A percentile compares a stretch with the other conserved stretches of the same genome.
These are phyloP conservation scores for Colletotrichum viniferum DNA, from an alignment of 2,329 filamentous ascomycete species.

Conservation along the genomic window DNA sequence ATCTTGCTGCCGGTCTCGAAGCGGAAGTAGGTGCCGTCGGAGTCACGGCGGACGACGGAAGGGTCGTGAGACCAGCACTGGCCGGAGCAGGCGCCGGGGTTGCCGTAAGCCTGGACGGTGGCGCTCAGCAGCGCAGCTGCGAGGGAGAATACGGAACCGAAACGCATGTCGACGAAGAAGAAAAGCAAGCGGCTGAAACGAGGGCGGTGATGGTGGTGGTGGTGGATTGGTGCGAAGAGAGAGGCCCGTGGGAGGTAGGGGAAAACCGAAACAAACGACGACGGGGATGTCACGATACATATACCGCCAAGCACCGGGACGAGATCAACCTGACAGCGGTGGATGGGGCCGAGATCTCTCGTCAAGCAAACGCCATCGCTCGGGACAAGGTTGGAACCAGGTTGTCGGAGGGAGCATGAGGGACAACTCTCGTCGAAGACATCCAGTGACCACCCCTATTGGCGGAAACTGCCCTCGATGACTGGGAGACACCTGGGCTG, in stretches of 20 bases:
- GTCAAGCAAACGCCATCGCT: neutral
- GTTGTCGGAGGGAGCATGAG: neutral
- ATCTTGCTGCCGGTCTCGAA: constrained; percentile 46
- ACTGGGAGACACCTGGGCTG: neutral
- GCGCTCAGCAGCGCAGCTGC: constrained; percentile 4
- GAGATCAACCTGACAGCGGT: neutral
- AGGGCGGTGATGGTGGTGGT: neutral
- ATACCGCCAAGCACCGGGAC: neutral
- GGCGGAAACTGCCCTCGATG: neutral
- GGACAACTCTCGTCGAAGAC: neutral
- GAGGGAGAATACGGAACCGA: constrained; percentile 10
- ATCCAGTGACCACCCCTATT: neutral
- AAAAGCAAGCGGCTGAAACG: neutral
- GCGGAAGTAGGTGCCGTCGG: constrained; percentile 45
- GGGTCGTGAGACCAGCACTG: constrained; percentile 43
- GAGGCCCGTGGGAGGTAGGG: neutral
- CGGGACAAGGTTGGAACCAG: neutral
- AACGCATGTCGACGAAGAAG: neutral
- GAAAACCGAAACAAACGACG: neutral
- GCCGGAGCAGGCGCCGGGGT: constrained; percentile 41
- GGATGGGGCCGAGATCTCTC: neutral
- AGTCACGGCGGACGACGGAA: constrained; percentile 37
- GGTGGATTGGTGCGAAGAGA: neutral
- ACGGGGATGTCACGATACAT: neutral
- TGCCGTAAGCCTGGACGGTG: constrained; percentile 25